Base-by-base conservation (phyloP, 345 rosid genomes). In the Eucalyptus curtisii region DNA sequence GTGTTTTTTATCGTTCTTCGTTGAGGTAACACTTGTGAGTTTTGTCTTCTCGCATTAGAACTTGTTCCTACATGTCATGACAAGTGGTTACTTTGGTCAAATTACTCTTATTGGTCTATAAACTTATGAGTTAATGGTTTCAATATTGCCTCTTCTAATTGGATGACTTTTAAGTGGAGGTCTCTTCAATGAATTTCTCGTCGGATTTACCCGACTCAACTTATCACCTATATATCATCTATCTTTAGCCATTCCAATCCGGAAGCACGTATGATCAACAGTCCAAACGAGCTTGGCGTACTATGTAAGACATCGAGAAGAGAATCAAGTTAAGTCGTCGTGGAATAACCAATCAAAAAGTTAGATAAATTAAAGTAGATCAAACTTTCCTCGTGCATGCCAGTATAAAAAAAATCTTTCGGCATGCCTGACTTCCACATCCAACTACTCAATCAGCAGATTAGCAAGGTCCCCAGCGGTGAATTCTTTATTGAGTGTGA, bases 1-100 rank as follows among this genome's bases (percentile, higher is more conserved):
- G 11, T 3, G 1, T 5, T 59, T 47, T 5, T 3, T 59, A 11
- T 25, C 3, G 3, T 59, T 27, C 0, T 7, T 2, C n/a, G 2
- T 59, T 59, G 66, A 59, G 4, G 15, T 59, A 27, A 59, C n/a
- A n/a, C n/a, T n/a, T n/a, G n/a, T n/a, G n/a, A n/a, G n/a, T 27
- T 59, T 59, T 13, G 2, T 59, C 66, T 59, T 59, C 7, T 59
- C 66, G 1, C 15, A 2, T 59, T 59, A 27, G 14, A 25, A 11
- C 66, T 59, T 12, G 49, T 48, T 4, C 14, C 49, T 11, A 48
- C 13, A 48, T 48, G 49, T 48, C 5, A 27, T 25, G 31, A 59
- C 13, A 57, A 57, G 3, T 22, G 64, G 9, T 25, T 57, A 57
- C 13, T 57, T 57, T 24, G 64, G n/a, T 59, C n/a, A 10, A 59